Percentiles rank a stretch among this genome's conserved stretches.
Conservation (phyloP, 805 yeast genomes). For the Cyberlindnera misumaiensis region DNA sequence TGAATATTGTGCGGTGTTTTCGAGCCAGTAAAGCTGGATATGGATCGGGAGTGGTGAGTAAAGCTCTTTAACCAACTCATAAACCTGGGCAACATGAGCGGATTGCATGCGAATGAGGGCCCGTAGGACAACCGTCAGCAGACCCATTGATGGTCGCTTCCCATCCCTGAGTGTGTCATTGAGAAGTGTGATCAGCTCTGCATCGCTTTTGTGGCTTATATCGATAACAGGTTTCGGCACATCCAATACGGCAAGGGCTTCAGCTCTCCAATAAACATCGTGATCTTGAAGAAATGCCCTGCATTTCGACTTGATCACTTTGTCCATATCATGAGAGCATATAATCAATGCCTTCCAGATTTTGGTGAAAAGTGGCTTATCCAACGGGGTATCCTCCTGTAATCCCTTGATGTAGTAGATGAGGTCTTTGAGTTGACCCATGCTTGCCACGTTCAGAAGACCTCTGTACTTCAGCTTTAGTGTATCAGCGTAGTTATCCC, state of each 20-base stretch:
- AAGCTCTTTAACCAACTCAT: conserved; percentile 9
- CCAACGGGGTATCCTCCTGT: neutral
- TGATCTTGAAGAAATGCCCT: neutral
- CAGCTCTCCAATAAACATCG: neutral
- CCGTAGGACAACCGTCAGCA: conserved; percentile 7
- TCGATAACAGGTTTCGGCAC: neutral
- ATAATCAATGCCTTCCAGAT: conserved; percentile 5
- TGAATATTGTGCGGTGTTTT: conserved; percentile 1
- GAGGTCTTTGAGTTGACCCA: neutral
- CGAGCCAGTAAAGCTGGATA: conserved; percentile 10
- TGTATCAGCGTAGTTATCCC: conserved; percentile 6
- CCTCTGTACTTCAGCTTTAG: conserved; percentile 2
- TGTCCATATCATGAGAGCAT: conserved; percentile 1
- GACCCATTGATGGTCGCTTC: conserved; percentile 11
- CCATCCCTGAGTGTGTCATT: conserved; percentile 15
- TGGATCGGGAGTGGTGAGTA: conserved; percentile 10
- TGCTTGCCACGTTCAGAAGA: conserved; percentile 2
- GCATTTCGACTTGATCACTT: conserved; percentile 1
- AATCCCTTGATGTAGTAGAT: neutral
- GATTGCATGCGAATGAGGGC: conserved; percentile 11
- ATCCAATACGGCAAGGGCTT: neutral
- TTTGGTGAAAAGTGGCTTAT: conserved; percentile 2
- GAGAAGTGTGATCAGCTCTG: conserved; percentile 1
- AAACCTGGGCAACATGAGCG: conserved; percentile 7
- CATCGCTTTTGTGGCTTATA: conserved; percentile 1